Conservation (phyloP, 805 yeast genomes). For the Candida odintsovae region DNA sequence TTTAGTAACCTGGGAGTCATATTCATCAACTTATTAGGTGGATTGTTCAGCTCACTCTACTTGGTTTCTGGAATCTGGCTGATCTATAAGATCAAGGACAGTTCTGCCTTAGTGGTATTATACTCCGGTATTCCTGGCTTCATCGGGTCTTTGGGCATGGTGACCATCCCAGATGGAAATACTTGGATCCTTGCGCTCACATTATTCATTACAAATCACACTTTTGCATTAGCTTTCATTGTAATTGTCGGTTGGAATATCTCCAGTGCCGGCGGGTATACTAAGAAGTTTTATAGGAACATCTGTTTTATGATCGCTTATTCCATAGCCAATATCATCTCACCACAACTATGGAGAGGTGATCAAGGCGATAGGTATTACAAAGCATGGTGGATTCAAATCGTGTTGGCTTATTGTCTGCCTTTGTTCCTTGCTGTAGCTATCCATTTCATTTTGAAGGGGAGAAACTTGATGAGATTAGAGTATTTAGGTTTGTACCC, state of each 20-base stretch:
- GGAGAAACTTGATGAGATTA: slow-evolving; percentile 33
- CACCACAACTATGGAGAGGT: slow-evolving; percentile 42
- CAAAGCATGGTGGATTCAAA: slow-evolving; percentile 43
- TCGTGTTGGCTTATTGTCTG: slow-evolving; percentile 35
- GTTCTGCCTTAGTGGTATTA: slow-evolving; percentile 1
- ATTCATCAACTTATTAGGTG: slow-evolving; percentile 48
- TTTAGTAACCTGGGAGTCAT: slow-evolving; percentile 37
- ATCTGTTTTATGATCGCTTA: slow-evolving; percentile 32
- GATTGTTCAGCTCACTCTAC: slow-evolving; percentile 43
- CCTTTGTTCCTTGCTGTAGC: slow-evolving; percentile 30
- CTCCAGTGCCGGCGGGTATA: slow-evolving; percentile 29
- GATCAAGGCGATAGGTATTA: slow-evolving; percentile 34
- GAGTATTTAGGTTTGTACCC: slow-evolving; percentile 11
- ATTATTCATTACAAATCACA: background rate
- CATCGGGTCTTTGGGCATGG: background rate
- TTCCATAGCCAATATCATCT: slow-evolving; percentile 35
- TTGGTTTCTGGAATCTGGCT: slow-evolving; percentile 32
- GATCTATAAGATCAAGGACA: slow-evolving; percentile 23
- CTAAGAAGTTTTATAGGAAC: slow-evolving; percentile 36
- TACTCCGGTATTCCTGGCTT: background rate
- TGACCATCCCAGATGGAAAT: background rate
- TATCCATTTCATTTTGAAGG: slow-evolving; percentile 30
- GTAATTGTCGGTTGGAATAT: slow-evolving; percentile 6
- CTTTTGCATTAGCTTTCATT: slow-evolving; percentile 25
- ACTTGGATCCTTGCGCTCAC: background rate